Evolutionary conservation across 768 basidiomycete genomes (phyloP).

Genomic region (Tylopilus balloui): DNA sequence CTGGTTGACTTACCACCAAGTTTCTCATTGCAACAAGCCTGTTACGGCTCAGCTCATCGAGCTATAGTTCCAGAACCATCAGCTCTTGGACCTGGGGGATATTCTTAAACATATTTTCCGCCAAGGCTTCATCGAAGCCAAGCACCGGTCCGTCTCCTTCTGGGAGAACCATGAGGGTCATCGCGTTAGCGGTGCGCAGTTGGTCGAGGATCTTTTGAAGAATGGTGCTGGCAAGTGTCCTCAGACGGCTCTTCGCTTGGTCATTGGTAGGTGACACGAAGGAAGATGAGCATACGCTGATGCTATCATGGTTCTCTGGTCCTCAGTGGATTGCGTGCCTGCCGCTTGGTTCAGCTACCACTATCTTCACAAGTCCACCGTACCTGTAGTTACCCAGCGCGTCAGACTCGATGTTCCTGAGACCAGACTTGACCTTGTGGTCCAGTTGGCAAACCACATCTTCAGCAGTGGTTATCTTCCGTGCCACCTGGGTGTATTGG

Average conservation of each 20-base stretch:
- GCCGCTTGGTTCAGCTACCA: constrained; percentile 44
- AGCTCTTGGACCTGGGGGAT: constrained; percentile 43
- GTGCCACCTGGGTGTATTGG: constrained; percentile 39
- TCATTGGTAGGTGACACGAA: constrained; percentile 37
- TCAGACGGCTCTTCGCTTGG: constrained; percentile 41
- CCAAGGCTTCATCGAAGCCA: constrained; percentile 45
- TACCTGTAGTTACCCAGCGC: constrained; percentile 39
- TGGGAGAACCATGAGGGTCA: constrained; percentile 41
- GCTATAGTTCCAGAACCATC: constrained; percentile 39
- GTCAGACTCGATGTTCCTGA: constrained; percentile 36
- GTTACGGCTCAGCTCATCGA: constrained; percentile 46
- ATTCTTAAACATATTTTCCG: constrained; percentile 43
- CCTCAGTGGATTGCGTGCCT: constrained; percentile 37
- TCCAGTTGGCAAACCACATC: constrained; percentile 47
- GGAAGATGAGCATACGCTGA: not conserved
- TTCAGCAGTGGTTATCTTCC: constrained; percentile 39
- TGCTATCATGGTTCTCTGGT: not conserved
- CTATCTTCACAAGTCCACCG: constrained; percentile 32
- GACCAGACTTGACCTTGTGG: constrained; percentile 36
- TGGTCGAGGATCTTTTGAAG: constrained; percentile 34
- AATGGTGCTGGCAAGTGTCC: constrained; percentile 40
- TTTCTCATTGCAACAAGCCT: constrained; percentile 39
- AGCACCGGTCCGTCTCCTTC: constrained; percentile 39
- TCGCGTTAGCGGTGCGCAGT: constrained; percentile 34
- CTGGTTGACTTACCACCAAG: constrained; percentile 47